Evolutionary conservation across 106 monocot genomes (phyloP), one percentile per base, ranked within the genome.

Genomic region (Dioscorea alata): DNA sequence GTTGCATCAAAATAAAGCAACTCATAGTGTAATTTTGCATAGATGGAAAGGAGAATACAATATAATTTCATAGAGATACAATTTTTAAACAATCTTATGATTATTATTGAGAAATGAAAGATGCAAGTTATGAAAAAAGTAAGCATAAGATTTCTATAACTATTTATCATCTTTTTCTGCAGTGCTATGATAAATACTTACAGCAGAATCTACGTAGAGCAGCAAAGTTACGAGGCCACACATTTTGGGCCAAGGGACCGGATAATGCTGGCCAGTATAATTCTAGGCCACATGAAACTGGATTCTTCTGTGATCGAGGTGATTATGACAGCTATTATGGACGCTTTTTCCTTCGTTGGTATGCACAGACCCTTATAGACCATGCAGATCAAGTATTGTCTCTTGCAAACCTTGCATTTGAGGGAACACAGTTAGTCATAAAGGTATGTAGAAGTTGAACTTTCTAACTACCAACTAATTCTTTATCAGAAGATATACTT

Each of bases 101-200:
- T 42, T 42, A 42, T 42, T 42, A 3, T 8, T 42, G 42, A 10
- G 4, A 42, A 42, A 42, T 42, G 42, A 42, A 42, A 42, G 42
- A 10, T 10, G 10, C 42, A 42, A 42, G 10, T 42, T 42, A 42
- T 42, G 42, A 6, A 42, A 42, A 42, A 42, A 8, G 10, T 0
- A 42, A 3, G 10, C 6, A 42, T 1, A 6, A 42, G 42, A 42
- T 42, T 10, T 8, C 5, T 8, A 42, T 8, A 42, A 42, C 10
- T 8, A 3, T 20, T 33, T 7, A 18, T 64, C 49, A 65, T 15
- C 48, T 32, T 73, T 12, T 50, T 59, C 21, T 64, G 22, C 76
- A 97, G 97, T 97, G 97, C 73, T 97, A 97, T 73, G 97, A 97
- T 70, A 92, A 77, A 65, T 97, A 92, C 69, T 66, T 92, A 77